A percentile compares a stretch with the other conserved stretches of the same genome.
phyloP scores from a whole-genome alignment of 192 early-diverging fungal species.

The Backusella luteola region DNA sequence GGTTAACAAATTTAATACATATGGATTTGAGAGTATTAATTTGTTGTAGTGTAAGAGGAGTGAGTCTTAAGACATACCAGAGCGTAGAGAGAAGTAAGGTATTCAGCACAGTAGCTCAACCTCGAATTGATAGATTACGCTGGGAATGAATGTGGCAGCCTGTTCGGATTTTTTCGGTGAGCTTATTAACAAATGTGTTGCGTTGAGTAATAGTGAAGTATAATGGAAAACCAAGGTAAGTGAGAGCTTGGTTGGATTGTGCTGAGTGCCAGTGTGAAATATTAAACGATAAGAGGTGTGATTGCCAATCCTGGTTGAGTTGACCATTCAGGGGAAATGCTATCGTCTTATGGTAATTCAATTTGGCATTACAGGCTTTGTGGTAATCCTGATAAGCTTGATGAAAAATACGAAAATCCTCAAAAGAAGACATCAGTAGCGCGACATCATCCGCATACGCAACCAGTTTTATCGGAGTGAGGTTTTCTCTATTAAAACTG shows the following conservation, averaged over 20 bases:
- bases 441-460: slow-evolving; percentile 34
- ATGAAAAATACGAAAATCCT: slow-evolving; percentile 10
- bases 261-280: slow-evolving; percentile 8
- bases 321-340: slow-evolving; percentile 18
- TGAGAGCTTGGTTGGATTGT: background rate
- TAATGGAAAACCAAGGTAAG: slow-evolving; percentile 12
- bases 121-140: slow-evolving; percentile 10
- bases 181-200: background rate
- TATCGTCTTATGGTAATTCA: slow-evolving; percentile 29
- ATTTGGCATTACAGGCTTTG: slow-evolving; percentile 18
- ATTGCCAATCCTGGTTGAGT: background rate
- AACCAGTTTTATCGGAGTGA: background rate
- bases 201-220: background rate
- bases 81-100: slow-evolving; percentile 15
- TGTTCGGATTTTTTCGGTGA: background rate
- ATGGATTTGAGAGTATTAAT: too few species aligned
- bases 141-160: background rate
- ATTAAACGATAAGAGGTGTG: background rate
- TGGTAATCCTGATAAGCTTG: background rate
- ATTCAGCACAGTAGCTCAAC: slow-evolving; percentile 6
- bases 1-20: too few species aligned
- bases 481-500: background rate
- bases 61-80: slow-evolving; percentile 3
- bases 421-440: background rate
- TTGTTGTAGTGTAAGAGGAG: background rate